Evolutionary conservation across 768 basidiomycete species (phyloP).

Genomic region (Mrakia frigida): DNA sequence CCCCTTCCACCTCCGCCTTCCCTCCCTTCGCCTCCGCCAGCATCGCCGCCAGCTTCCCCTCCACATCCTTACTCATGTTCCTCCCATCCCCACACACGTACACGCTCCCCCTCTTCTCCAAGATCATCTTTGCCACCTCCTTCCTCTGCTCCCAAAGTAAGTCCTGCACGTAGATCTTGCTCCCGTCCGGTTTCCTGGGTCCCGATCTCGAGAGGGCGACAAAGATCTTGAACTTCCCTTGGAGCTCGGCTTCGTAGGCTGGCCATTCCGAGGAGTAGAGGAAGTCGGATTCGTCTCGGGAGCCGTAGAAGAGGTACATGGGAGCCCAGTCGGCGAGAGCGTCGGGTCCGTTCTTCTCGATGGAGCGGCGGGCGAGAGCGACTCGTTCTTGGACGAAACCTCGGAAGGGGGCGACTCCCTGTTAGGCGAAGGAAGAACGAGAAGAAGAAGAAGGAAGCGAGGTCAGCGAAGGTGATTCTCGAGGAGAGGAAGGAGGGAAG

Average conservation of each 20-base stretch:
- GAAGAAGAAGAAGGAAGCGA: background rate
- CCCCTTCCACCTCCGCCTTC: slow-evolving; percentile 76
- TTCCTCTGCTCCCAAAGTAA: slow-evolving; percentile 81
- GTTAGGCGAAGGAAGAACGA: background rate
- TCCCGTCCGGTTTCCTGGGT: slow-evolving; percentile 70
- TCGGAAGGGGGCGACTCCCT: slow-evolving; percentile 99
- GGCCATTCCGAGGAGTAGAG: slow-evolving; percentile 88
- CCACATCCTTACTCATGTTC: slow-evolving; percentile 91
- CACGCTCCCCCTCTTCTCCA: slow-evolving; percentile 92
- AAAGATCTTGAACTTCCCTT: slow-evolving; percentile 85
- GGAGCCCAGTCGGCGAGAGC: slow-evolving; percentile 92
- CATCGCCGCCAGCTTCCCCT: slow-evolving; percentile 67
- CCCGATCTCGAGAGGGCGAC: slow-evolving; percentile 66
- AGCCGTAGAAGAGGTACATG: slow-evolving; percentile 94
- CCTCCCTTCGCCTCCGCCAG: slow-evolving; percentile 94
- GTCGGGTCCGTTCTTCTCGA: slow-evolving; percentile 91
- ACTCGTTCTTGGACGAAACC: slow-evolving; percentile 98
- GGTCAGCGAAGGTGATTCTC: background rate
- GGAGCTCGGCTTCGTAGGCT: slow-evolving; percentile 72
- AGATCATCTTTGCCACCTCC: slow-evolving; percentile 76
- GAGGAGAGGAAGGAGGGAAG: slow-evolving; percentile 18
- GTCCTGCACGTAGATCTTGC: slow-evolving; percentile 99
- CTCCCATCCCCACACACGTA: slow-evolving; percentile 95
- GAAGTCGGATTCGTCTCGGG: slow-evolving; percentile 79
- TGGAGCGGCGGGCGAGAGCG: slow-evolving; percentile 84